Percentiles rank a stretch among this genome's conserved stretches.
Evolutionary conservation across 192 early-diverging fungal genomes (phyloP).

Genomic region (Coemansia sp.): DNA sequence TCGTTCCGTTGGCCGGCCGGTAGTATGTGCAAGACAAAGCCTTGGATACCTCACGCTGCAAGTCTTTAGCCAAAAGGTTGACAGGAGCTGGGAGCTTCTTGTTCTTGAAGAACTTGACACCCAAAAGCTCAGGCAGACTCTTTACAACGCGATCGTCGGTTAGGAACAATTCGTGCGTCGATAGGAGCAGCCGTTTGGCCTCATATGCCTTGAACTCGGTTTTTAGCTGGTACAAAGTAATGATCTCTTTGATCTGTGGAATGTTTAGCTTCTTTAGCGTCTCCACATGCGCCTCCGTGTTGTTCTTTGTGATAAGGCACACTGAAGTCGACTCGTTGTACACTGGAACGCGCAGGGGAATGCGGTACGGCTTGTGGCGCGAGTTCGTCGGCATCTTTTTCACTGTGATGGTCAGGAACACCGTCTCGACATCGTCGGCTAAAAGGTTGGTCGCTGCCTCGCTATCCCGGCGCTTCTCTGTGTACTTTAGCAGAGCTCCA

Average conservation of each 20-base stretch:
- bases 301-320: constrained; percentile 90
- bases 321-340: constrained; percentile 69
- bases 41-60: constrained; percentile 34
- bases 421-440: constrained; percentile 56
- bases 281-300: constrained; percentile 78
- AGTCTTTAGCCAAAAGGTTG: constrained; percentile 26
- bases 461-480: constrained; percentile 28
- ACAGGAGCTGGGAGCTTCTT: constrained; percentile 71
- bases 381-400: constrained; percentile 68
- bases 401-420: constrained; percentile 70
- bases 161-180: constrained; percentile 84
- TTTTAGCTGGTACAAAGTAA: constrained; percentile 78
- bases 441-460: constrained; percentile 60
- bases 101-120: constrained; percentile 80
- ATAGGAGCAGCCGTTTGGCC: constrained; percentile 74
- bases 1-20: constrained; percentile 36
- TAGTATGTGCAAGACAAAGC: constrained; percentile 39
- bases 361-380: constrained; percentile 70
- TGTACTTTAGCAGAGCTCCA: constrained; percentile 38
- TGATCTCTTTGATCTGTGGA: constrained; percentile 67
- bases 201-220: constrained; percentile 83
- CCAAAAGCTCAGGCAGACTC: constrained; percentile 77
- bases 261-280: constrained; percentile 67
- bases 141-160: constrained; percentile 82
- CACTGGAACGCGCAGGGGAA: constrained; percentile 74